Evolutionary conservation across 148 eudicot species (phyloP).

Genomic region (Vaccinium myrtillus): DNA sequence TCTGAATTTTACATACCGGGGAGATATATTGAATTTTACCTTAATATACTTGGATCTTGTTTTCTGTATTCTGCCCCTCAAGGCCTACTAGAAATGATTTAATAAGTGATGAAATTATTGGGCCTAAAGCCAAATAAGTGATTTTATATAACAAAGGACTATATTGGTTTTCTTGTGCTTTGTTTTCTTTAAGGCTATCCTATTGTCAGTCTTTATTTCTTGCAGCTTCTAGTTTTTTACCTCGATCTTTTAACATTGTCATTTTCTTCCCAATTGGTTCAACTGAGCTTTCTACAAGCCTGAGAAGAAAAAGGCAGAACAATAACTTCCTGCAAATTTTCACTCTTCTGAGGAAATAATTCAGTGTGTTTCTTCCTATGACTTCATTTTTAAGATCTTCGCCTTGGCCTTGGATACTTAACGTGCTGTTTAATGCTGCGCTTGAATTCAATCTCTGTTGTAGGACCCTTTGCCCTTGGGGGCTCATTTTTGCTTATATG

Average conservation of each 20-base stretch:
- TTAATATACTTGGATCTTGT: background rate
- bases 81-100: background rate
- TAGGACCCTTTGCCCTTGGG: background rate
- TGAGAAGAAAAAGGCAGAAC: background rate
- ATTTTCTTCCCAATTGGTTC: background rate
- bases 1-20: too few relatives aligned
- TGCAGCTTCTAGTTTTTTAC: background rate
- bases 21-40: too few relatives aligned
- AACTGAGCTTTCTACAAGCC: background rate
- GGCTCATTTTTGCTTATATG: background rate
- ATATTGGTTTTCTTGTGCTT: background rate
- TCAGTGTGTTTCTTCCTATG: background rate
- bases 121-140: background rate
- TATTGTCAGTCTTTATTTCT: background rate
- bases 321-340: background rate
- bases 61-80: background rate
- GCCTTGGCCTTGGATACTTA: background rate
- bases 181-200: background rate
- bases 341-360: background rate
- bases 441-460: background rate
- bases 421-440: background rate
- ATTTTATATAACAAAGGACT: background rate
- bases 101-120: background rate
- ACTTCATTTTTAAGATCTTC: background rate
- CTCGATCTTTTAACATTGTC: background rate